Evolutionary conservation across 2,329 filamentous ascomycete species (phyloP).

Genomic region (Aotearoamyces nothofagi): DNA sequence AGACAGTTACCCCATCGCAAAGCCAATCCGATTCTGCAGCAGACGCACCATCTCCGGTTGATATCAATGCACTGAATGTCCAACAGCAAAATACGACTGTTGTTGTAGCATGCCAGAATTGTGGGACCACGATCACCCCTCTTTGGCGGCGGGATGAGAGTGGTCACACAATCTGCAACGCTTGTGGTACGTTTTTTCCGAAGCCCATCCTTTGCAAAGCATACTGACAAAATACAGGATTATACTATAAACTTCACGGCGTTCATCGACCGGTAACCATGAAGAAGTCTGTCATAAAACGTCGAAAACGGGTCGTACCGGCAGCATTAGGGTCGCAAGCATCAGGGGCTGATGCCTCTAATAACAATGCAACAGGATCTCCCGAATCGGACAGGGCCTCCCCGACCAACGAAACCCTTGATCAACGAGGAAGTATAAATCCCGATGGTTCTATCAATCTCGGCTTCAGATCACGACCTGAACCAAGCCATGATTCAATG

Average conservation of each 20-base stretch:
- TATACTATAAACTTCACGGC: slow-evolving; percentile 94
- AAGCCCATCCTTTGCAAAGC: neutral
- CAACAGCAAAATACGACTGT: slow-evolving; percentile 35
- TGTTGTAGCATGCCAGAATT: slow-evolving; percentile 91
- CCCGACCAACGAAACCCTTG: slow-evolving; percentile 21
- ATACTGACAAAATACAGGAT: slow-evolving; percentile 34
- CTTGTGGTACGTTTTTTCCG: slow-evolving; percentile 57
- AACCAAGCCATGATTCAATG: no score
- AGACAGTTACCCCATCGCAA: slow-evolving; percentile 11
- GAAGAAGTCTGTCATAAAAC: slow-evolving; percentile 97
- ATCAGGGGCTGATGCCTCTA: slow-evolving; percentile 30
- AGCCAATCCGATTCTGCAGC: slow-evolving; percentile 12
- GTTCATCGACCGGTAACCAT: slow-evolving; percentile 90
- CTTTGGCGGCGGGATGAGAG: slow-evolving; percentile 89
- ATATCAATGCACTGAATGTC: slow-evolving; percentile 30
- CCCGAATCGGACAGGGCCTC: slow-evolving; percentile 19
- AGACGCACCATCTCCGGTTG: slow-evolving; percentile 26
- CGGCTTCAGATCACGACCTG: slow-evolving; percentile 35
- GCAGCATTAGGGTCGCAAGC: slow-evolving; percentile 33
- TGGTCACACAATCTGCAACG: slow-evolving; percentile 96
- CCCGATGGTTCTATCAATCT: slow-evolving; percentile 51
- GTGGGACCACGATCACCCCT: slow-evolving; percentile 89
- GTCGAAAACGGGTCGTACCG: slow-evolving; percentile 85
- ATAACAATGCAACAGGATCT: slow-evolving; percentile 14
- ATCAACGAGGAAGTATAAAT: slow-evolving; percentile 41